phyloP scores from a whole-genome alignment of 2,329 filamentous ascomycete genomes.

The Neonectria sp. region DNA sequence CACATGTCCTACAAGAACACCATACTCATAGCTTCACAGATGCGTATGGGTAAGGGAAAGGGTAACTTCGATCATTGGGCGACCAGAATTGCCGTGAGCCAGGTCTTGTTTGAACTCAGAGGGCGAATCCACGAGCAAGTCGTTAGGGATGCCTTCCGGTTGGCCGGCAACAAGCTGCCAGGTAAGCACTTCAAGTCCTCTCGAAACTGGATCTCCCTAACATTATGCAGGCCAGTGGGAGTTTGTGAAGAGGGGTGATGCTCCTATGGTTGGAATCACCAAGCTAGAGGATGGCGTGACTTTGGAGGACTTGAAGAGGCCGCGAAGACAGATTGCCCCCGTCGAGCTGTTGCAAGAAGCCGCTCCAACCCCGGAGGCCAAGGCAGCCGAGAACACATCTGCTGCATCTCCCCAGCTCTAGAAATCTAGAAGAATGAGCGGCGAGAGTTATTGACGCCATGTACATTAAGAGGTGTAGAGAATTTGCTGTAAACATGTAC shows the following conservation, averaged over 20 bases:
- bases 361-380: conserved; percentile 51
- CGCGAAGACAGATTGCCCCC: conserved; percentile 76
- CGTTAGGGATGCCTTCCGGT: conserved; percentile 90
- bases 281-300: conserved; percentile 90
- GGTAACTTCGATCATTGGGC: conserved; percentile 98
- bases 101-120: conserved; percentile 93
- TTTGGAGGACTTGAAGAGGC: conserved; percentile 85
- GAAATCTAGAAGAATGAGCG: conserved; percentile 35
- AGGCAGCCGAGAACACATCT: conserved; percentile 51
- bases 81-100: conserved; percentile 88
- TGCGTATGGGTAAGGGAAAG: conserved; percentile 99
- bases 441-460: conserved; percentile 36
- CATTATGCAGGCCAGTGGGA: conserved; percentile 79
- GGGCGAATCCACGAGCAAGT: conserved; percentile 96
- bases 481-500: conserved; percentile 45
- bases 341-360: conserved; percentile 54
- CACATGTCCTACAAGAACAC: conserved; percentile 15
- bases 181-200: conserved; percentile 67
- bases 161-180: conserved; percentile 95
- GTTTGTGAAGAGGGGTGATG: conserved; percentile 93
- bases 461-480: conserved; percentile 45
- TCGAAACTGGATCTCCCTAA: conserved; percentile 39
- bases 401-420: conserved; percentile 51
- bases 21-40: conserved; percentile 60
- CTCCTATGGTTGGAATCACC: conserved; percentile 91